phyloP scores from a whole-genome alignment of 805 yeast species.

The Ogataea nakhonphanomensis region DNA sequence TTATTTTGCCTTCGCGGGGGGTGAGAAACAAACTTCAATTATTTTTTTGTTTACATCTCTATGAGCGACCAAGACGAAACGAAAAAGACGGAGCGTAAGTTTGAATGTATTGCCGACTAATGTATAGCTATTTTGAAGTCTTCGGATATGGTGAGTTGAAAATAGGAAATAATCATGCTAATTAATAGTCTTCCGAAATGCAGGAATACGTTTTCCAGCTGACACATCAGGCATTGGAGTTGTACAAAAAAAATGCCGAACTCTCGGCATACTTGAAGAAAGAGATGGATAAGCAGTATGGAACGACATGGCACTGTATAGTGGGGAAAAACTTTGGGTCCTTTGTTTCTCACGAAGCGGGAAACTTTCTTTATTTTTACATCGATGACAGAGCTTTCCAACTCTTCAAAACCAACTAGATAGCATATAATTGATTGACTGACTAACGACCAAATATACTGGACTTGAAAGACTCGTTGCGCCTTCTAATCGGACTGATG shows the following conservation, averaged over 20 bases:
- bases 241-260: slow-evolving; percentile 51
- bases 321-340: slow-evolving; percentile 80
- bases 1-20: slow-evolving; percentile 13
- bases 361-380: slow-evolving; percentile 68
- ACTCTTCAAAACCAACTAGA: slow-evolving; percentile 62
- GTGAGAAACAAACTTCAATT: too few species aligned
- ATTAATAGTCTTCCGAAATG: slow-evolving; percentile 44
- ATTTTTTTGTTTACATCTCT: too few species aligned
- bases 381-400: slow-evolving; percentile 66
- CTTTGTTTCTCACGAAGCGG: slow-evolving; percentile 73
- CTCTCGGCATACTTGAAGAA: slow-evolving; percentile 65
- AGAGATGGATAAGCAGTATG: slow-evolving; percentile 57
- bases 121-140: slow-evolving; percentile 24
- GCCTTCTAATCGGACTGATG: slow-evolving; percentile 26
- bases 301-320: slow-evolving; percentile 77
- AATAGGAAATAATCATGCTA: not conserved
- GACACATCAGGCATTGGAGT: slow-evolving; percentile 42
- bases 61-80: slow-evolving; percentile 7
- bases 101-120: not conserved
- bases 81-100: slow-evolving; percentile 13
- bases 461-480: slow-evolving; percentile 16
- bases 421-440: not conserved
- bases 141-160: slow-evolving; percentile 28
- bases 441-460: slow-evolving; percentile 19
- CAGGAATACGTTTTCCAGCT: slow-evolving; percentile 48